Base-by-base conservation (phyloP, 805 yeast genomes). In the Zygoascus ofunaensis region DNA sequence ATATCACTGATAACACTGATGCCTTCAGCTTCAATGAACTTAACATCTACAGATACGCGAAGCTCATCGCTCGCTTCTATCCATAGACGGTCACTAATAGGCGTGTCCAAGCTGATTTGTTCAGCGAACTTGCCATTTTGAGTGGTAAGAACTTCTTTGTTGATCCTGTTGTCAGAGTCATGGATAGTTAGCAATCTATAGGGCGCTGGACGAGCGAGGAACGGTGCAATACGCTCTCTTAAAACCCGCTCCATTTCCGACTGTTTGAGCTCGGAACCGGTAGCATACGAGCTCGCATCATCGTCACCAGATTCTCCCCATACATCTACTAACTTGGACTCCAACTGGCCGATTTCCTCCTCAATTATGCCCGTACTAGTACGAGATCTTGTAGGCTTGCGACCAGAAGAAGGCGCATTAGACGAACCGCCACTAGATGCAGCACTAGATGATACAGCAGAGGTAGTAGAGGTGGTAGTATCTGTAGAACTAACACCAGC, bases 1-100 rank as follows among this genome's bases (percentile, higher is more conserved):
- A 92, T 80, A 61, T 92, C 99, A 55, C 89, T 80, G 19, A 92
- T 87, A 1, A 92, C 61, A 10, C 84, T 85, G 19, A 80, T 66
- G 0, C 94, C 92, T 0, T 57, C 28, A 3, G 47, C 43, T 3
- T 21, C 26, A 10, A 41, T 34, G 22, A 33, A 30, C 20, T 19
- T 5, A 5, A 34, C 20, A 14, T 22, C 21, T 12, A 34, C 37
- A 12, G 33, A 17, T 2, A 15, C 33, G 10, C 10, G 7, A 5
- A 32, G 18, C n/a, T 34, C 43, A 33, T 41, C 38, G 19, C 20
- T 33, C 19, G 38, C 37, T 4, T n/a, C 19, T 8, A 34, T 21
- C 32, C 32, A 24, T 12, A 37, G 5, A 3, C 14, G 14, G 33
- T 36, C 39, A 5, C 34, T 33, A 21, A 41, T 21, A 4, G 12